Evolutionary conservation across 306 rosid species (phyloP), one percentile per base, ranked within the genome.

Genomic region (Trichosanthes cucumerina): DNA sequence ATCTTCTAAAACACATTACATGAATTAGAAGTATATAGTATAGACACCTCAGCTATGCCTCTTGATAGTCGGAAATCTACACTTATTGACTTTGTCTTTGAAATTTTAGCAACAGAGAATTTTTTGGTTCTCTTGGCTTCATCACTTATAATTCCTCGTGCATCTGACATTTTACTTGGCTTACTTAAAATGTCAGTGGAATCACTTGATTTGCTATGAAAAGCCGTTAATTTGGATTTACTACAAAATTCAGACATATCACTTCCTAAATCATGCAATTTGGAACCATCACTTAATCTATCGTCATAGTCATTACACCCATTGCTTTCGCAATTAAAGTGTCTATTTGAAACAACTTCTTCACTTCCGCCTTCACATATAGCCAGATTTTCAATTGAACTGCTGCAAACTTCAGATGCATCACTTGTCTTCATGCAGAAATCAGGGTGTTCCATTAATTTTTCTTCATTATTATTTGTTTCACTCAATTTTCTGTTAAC

Each of bases 1-100:
- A 41, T 23, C 34, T 39, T 77, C 46, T 38, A 38, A n/a, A 77
- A 77, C 23, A 58, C 58, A 43, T 21, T 41, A 38, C 47, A 77
- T 16, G 49, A 71, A 23, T 7, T 43, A 44, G 76, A 71, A 24
- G 26, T 16, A 46, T 44, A 44, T 62, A 77, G 50, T 71, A 78
- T 24, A 79, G 87, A 81, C 83, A 95, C 98, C 98, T 92, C 93
- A 21, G 96, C 97, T 83, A 95, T 95, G 59, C 97, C 98, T 85
- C 96, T 91, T 74, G 98, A 92, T 71, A 95, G 92, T 82, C 97
- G 92, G 75, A 95, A 91, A 88, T 95, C 98, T 81, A 95, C 93
- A 83, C 91, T 91, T 60, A 92, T 86, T 26, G 99, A 95, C 83
- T 89, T 95, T 39, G 92, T 36, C 85, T 87, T 92, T 82, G 97